A percentile compares a stretch with the other conserved stretches of the same genome.
Evolutionary conservation across 2,329 filamentous ascomycete genomes (phyloP).

Genomic region (Lecanicillium sp.): DNA sequence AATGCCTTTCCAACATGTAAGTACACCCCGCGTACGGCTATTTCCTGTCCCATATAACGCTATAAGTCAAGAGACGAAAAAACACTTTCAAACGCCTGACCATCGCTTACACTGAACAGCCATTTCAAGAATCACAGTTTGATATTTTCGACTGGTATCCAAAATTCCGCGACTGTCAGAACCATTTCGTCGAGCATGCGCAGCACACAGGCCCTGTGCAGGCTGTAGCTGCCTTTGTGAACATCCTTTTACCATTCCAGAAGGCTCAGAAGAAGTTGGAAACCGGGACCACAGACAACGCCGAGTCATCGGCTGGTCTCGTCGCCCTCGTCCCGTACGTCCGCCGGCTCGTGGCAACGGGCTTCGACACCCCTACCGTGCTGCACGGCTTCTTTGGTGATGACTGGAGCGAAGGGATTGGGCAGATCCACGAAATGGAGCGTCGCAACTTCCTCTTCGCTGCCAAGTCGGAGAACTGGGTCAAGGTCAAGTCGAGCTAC

Average conservation of each 20-base stretch:
- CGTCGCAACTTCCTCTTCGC: conserved; percentile 92
- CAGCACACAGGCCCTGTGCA: conserved; percentile 80
- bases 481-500: conserved; percentile 82
- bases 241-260: conserved; percentile 87
- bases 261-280: conserved; percentile 35
- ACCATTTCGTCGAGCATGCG: conserved; percentile 86
- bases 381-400: conserved; percentile 96
- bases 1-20: conserved; percentile 19
- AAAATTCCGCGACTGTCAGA: conserved; percentile 81
- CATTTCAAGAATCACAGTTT: conserved; percentile 48
- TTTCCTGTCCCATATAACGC: no score
- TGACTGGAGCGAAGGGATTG: conserved; percentile 75
- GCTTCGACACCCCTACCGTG: conserved; percentile 81
- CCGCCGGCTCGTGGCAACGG: conserved; percentile 81
- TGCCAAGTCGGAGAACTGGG: conserved; percentile 87
- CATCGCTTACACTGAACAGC: conserved; percentile 25
- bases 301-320: conserved; percentile 23
- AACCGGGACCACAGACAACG: conserved; percentile 16
- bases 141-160: conserved; percentile 93
- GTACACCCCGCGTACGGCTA: conserved; percentile 1
- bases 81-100: no score
- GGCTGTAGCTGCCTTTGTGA: conserved; percentile 82
- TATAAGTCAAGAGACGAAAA: no score
- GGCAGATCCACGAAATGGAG: conserved; percentile 80
- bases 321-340: conserved; percentile 83